Percentiles rank a stretch among this genome's conserved stretches.
phyloP scores from a whole-genome alignment of 148 eudicot species.

The Rhododendron molle region DNA sequence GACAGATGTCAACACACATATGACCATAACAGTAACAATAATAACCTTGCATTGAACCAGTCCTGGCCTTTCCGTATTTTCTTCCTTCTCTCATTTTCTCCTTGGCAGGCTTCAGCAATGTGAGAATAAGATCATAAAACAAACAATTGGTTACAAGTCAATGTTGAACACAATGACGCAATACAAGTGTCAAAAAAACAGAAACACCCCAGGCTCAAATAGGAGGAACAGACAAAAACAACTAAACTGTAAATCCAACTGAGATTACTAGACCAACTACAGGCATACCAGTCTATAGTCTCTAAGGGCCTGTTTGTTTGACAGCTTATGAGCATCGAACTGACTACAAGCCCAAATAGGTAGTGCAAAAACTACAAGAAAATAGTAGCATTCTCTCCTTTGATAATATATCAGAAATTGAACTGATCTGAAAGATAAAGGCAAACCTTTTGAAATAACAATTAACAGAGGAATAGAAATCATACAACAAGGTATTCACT shows the following conservation, averaged over 20 bases:
- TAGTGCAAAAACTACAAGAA: neutral
- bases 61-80: conserved; percentile 30
- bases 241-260: neutral
- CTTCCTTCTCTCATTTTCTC: conserved; percentile 35
- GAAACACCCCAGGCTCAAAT: neutral
- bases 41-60: conserved; percentile 56
- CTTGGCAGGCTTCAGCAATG: neutral
- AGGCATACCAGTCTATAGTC: neutral
- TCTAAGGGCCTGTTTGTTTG: too few relatives aligned
- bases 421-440: neutral
- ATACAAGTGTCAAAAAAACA: neutral
- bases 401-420: neutral
- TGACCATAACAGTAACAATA: neutral
- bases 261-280: neutral
- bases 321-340: neutral
- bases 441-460: neutral
- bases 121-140: conserved; percentile 2
- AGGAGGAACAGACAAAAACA: neutral
- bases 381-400: neutral
- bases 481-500: neutral
- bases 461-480: neutral
- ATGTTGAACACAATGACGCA: neutral
- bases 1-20: neutral
- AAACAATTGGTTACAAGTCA: neutral
- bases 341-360: neutral